Conservation (phyloP, 164 flowering plant species). For the Sextonia rubra region DNA sequence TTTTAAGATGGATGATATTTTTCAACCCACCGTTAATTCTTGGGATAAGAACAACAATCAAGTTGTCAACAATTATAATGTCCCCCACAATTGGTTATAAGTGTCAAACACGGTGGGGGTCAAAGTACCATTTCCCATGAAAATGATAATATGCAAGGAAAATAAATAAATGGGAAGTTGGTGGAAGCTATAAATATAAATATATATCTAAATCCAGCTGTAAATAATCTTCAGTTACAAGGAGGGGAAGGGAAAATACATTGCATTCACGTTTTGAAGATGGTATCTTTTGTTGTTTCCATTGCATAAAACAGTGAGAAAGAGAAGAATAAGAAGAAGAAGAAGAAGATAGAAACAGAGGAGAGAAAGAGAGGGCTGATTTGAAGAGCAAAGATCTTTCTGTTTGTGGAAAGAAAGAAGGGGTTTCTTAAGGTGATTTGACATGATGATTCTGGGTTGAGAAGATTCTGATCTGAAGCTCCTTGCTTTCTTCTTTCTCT, state of each 20-base stretch:
- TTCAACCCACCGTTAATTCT: background rate
- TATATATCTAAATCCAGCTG: constrained; percentile 6
- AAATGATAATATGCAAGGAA: constrained; percentile 1
- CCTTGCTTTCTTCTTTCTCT: constrained; percentile 17
- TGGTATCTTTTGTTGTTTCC: constrained; percentile 21
- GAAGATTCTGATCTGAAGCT: background rate
- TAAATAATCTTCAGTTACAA: background rate
- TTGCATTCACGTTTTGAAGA: constrained; percentile 19
- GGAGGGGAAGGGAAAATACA: constrained; percentile 3
- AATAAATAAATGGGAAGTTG: constrained; percentile 16
- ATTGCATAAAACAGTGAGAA: constrained; percentile 19
- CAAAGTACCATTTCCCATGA: background rate
- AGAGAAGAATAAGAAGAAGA: background rate
- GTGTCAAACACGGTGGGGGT: too few species aligned
- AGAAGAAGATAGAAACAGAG: too few species aligned
- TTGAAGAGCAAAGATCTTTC: constrained; percentile 1
- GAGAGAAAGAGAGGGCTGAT: constrained; percentile 8
- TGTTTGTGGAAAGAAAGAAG: background rate
- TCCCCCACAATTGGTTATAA: too few species aligned
- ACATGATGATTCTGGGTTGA: background rate
- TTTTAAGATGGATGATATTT: background rate
- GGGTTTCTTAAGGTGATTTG: background rate
- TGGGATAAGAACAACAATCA: background rate
- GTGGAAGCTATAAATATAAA: constrained; percentile 18
- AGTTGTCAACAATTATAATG: background rate